Conservation (phyloP, 2,329 filamentous ascomycete genomes). For the Juglanconis juglandina region DNA sequence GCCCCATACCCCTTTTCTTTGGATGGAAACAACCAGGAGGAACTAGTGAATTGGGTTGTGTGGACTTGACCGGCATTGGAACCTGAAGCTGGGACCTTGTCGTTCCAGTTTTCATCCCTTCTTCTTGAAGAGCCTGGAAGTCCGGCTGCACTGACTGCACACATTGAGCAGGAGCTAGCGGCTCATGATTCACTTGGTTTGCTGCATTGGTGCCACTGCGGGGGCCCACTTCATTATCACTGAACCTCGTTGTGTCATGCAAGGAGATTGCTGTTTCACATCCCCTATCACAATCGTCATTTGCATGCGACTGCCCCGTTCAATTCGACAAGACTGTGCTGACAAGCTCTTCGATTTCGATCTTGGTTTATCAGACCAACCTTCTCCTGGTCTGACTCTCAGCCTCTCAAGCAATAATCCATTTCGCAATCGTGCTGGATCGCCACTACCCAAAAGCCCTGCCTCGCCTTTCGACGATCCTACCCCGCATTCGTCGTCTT, state of each 20-base stretch:
- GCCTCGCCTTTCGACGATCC: conserved; percentile 60
- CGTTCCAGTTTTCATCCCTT: not conserved
- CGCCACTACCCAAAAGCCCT: conserved; percentile 46
- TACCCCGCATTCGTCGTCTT: conserved; percentile 30
- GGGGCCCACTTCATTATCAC: conserved; percentile 33
- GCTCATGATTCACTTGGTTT: not conserved
- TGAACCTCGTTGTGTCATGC: conserved; percentile 41
- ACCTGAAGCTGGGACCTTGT: not conserved
- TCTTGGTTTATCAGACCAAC: conserved; percentile 36
- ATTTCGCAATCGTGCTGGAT: conserved; percentile 69
- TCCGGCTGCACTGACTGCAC: not conserved
- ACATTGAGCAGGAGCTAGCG: not conserved
- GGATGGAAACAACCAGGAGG: not conserved
- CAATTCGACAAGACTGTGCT: not conserved
- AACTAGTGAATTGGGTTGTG: not conserved
- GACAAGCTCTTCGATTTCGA: conserved; percentile 22
- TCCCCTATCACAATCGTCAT: conserved; percentile 40
- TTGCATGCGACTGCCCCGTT: conserved; percentile 32
- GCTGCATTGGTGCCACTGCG: conserved; percentile 10
- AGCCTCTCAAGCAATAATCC: conserved; percentile 81
- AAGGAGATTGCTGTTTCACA: conserved; percentile 46
- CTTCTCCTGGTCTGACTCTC: conserved; percentile 55
- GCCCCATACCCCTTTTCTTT: not conserved
- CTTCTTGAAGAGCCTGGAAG: not conserved
- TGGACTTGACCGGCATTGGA: not conserved